Conservation (phyloP, 257 asterid species). For the Gynochthodes officinalis region DNA sequence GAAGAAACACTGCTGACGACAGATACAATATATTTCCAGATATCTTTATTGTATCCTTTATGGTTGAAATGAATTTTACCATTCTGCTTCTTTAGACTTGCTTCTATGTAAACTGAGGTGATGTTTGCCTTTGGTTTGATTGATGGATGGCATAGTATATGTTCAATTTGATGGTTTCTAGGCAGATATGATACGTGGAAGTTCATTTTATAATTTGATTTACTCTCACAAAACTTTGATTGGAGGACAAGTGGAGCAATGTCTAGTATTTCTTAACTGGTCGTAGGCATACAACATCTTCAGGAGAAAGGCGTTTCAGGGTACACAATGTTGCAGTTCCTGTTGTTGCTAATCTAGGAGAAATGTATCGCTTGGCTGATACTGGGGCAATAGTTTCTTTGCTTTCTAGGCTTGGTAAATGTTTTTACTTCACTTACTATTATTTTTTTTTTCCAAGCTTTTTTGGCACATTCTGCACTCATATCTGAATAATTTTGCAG, state of each 20-base stretch:
- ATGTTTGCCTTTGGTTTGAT: background rate
- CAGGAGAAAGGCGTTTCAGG: slow-evolving; percentile 93
- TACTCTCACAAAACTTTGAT: background rate
- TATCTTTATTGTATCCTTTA: slow-evolving; percentile 89
- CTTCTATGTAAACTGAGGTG: background rate
- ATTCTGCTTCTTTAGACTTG: background rate
- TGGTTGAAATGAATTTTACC: slow-evolving; percentile 5
- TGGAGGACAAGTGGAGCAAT: background rate
- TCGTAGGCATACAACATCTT: slow-evolving; percentile 85
- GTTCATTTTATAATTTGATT: background rate
- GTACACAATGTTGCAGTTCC: slow-evolving; percentile 95
- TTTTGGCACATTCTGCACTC: background rate
- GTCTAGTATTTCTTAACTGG: slow-evolving; percentile 41
- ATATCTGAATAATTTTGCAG: slow-evolving; percentile 44
- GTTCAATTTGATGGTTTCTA: background rate
- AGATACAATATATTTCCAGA: slow-evolving; percentile 83
- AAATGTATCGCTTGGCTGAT: slow-evolving; percentile 93
- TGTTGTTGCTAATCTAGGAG: slow-evolving; percentile 80
- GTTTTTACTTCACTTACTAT: background rate
- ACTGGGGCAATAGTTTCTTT: slow-evolving; percentile 78
- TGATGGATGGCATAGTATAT: background rate
- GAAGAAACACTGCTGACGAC: slow-evolving; percentile 86
- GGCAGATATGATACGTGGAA: background rate
- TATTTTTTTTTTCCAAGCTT: background rate
- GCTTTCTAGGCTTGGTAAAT: slow-evolving; percentile 82